Percentiles rank a stretch among this genome's conserved stretches.
phyloP scores from a whole-genome alignment of 2,329 filamentous ascomycete genomes.

The Sporothrix pseudoabietina region DNA sequence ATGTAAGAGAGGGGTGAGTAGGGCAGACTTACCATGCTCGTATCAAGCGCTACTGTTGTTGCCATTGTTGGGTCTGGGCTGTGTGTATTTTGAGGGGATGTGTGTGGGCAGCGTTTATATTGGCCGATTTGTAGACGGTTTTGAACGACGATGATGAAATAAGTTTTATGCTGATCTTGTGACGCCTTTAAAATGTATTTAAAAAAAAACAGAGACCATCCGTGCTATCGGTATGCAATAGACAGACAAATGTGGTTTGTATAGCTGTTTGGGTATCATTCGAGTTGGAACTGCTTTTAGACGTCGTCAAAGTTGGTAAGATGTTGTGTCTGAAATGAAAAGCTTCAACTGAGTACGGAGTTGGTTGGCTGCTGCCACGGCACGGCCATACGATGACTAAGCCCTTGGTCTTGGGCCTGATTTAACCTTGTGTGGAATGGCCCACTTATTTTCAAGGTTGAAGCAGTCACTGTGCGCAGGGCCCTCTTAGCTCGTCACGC shows the following conservation, averaged over 20 bases:
- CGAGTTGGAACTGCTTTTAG: background rate
- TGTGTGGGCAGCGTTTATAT: background rate
- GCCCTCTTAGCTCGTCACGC: background rate
- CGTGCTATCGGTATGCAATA: too few species aligned
- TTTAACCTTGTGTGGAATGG: background rate
- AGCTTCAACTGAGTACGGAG: background rate
- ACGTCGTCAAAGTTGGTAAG: background rate
- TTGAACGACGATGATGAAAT: background rate
- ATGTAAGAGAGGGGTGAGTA: conserved; percentile 5
- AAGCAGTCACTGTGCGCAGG: background rate
- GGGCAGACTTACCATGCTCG: conserved; percentile 68
- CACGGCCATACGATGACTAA: background rate
- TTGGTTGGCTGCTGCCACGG: too few species aligned
- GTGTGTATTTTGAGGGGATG: background rate
- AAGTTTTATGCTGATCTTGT: background rate
- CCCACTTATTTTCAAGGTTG: background rate
- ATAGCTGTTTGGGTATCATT: background rate
- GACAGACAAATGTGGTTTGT: too few species aligned
- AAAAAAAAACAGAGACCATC: background rate
- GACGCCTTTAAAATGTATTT: background rate
- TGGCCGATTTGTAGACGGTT: background rate
- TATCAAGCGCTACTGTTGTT: conserved; percentile 78
- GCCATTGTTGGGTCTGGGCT: conserved; percentile 58
- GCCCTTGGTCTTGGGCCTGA: background rate
- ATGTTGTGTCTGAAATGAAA: background rate